These are phyloP conservation scores for Paraglomus brasilianum DNA, from an alignment of 192 early-diverging fungal species.

Conservation along the genomic window DNA sequence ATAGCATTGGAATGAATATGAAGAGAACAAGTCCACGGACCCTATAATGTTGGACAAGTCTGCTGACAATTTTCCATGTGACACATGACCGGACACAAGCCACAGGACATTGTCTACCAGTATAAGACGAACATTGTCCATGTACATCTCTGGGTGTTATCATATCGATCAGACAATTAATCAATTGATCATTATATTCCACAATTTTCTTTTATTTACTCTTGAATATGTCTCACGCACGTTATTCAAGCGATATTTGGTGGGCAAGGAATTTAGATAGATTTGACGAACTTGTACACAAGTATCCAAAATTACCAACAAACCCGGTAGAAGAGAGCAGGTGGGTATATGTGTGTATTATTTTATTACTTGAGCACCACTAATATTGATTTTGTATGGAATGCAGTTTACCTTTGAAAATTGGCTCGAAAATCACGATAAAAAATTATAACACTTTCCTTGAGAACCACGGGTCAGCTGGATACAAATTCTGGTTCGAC, in stretches of 20 bases:
- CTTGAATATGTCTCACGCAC: conserved; percentile 18
- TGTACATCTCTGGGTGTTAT: too few relatives aligned
- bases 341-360: background rate
- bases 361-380: conserved; percentile 4
- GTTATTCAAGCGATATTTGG: conserved; percentile 22
- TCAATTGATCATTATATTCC: too few relatives aligned
- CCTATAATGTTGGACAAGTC: too few relatives aligned
- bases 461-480: conserved; percentile 4
- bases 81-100: too few relatives aligned
- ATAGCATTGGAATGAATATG: conserved; percentile 20
- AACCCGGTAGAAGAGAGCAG: background rate
- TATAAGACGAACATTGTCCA: too few relatives aligned
- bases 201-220: too few relatives aligned
- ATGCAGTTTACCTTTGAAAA: conserved; percentile 20
- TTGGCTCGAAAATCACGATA: conserved; percentile 8
- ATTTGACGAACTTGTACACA: conserved; percentile 6
- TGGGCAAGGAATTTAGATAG: conserved; percentile 3
- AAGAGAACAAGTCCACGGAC: too few relatives aligned
- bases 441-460: conserved; percentile 31
- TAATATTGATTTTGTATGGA: conserved; percentile 21
- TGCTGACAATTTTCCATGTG: too few relatives aligned
- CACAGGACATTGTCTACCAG: too few relatives aligned
- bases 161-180: too few relatives aligned
- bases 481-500: conserved; percentile 23
- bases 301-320: conserved; percentile 26